Conservation (phyloP, 257 asterid genomes). For the Ilex aquifolium region DNA sequence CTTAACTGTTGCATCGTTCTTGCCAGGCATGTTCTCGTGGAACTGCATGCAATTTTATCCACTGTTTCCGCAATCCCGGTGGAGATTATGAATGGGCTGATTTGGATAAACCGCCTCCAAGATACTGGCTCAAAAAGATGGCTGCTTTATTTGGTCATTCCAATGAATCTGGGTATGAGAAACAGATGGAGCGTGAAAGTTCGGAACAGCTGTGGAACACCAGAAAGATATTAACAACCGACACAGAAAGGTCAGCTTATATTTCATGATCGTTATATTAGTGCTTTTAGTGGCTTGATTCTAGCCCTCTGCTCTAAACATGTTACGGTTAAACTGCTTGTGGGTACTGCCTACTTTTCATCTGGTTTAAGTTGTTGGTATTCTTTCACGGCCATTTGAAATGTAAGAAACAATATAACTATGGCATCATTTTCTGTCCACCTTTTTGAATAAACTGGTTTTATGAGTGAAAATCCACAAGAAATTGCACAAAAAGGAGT, state of each 20-base stretch:
- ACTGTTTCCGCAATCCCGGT: conserved; percentile 87
- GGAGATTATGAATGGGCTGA: conserved; percentile 99
- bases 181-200: conserved; percentile 35
- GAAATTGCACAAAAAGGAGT: no score
- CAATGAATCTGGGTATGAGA: conserved; percentile 37
- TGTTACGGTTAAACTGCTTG: no score
- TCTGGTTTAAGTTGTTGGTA: no score
- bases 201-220: conserved; percentile 31
- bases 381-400: no score
- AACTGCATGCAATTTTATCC: conserved; percentile 88
- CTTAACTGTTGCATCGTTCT: conserved; percentile 19
- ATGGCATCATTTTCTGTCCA: no score
- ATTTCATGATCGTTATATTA: background rate
- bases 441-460: no score
- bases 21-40: conserved; percentile 87
- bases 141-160: conserved; percentile 73
- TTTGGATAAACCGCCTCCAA: conserved; percentile 95
- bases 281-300: background rate
- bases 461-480: no score
- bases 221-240: conserved; percentile 23
- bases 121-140: conserved; percentile 75
- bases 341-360: no score
- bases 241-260: conserved; percentile 39
- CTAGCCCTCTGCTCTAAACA: background rate
- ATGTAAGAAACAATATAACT: no score